Base-by-base conservation (phyloP, 495 filamentous ascomycete genomes). In the Penicillium chermesinum region DNA sequence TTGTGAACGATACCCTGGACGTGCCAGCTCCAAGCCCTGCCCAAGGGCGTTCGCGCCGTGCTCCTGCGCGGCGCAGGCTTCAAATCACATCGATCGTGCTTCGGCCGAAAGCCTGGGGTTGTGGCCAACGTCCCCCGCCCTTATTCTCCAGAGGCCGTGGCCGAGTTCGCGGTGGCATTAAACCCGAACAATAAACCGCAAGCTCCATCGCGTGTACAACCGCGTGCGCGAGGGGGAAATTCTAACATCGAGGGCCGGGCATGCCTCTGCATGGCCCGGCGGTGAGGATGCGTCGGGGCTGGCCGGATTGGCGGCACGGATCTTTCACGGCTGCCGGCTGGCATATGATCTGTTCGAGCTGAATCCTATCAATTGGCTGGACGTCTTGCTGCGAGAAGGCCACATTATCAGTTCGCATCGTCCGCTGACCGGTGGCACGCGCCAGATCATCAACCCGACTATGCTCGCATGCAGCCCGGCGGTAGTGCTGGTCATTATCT, bases 181-280 rank as follows among this genome's bases (percentile, higher is more conserved):
- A n/a, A 69, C 85, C 33, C 81, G 83, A 64, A 85, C 83, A 0
- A 70, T 87, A 19, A 85, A 87, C 55, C 81, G 84, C 15, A 81
- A 84, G 51, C 84, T 80, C 13, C 85, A 87, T 59, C 80, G 83
- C 17, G 78, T 84, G 5, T 88, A 83, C 64, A 85, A 80, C 59
- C 81, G 85, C 10, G 84, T 85, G 15, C 80, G 84, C 22, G 85
- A 87, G 63, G 81, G 80, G 14, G n/a, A n/a, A 87, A 87, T 56
- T 87, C 87, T 64, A 76, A 70, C 38, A 76, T 87, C 20, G 78
- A 84, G 52, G 72, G 84, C 69, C 85, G 9, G 84, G 84, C 2
- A 65, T 64, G 20, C 86, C 80, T 0, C 61, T 87, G 7, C 55
- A 73, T 49, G 80, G 80, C 12, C 81, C 84, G 61, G 84, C 81